Evolutionary conservation across 2,329 filamentous ascomycete species (phyloP), one percentile per base, ranked within the genome.

Genomic region (Penicillium carneum): DNA sequence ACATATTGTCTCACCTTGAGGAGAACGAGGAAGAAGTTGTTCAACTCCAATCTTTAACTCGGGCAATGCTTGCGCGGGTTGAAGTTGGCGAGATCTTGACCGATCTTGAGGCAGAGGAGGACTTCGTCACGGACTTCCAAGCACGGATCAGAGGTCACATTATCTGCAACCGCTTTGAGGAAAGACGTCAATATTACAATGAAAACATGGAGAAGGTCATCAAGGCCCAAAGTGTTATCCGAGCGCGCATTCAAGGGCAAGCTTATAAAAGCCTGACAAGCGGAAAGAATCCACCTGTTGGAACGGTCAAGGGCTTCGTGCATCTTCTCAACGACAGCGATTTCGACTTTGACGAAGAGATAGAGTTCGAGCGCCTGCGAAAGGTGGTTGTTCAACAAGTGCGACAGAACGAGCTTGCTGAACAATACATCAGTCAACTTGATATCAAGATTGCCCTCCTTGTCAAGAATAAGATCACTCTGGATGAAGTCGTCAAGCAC

Each of bases 181-280:
- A 96, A 76, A 97, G 97, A 84, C 88, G 90, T 74, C 88, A 88
- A 23, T 94, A 90, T 80, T 99, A 93, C 82, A 89, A 90, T 69
- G 90, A 96, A 79, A 99, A 99, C 73, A 99, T 99, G 95, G 88
- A 97, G 72, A 98, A 96, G 79, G 95, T 99, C 29, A 89, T 99
- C 83, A 99, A 99, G 79, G 93, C 98, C 59, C 96, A 99, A 76
- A 99, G 95, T 75, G 96, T 98, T 68, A 89, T 98, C 55, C 88
- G 95, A 63, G 95, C 90, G 67, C 95, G 96, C 74, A 91, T 98
- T 51, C 95, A 99, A 77, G 95, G 95, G 53, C 92, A 99, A 79
- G 95, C 95, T 2, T 99, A 99, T 83, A 97, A 97, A 85, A 97
- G 92, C 75, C 84, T 99, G 66, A 98, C 93, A 2, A 93, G 88